Evolutionary conservation across 2,329 filamentous ascomycete genomes (phyloP).

Genomic region (Cladophialophora exuberans): DNA sequence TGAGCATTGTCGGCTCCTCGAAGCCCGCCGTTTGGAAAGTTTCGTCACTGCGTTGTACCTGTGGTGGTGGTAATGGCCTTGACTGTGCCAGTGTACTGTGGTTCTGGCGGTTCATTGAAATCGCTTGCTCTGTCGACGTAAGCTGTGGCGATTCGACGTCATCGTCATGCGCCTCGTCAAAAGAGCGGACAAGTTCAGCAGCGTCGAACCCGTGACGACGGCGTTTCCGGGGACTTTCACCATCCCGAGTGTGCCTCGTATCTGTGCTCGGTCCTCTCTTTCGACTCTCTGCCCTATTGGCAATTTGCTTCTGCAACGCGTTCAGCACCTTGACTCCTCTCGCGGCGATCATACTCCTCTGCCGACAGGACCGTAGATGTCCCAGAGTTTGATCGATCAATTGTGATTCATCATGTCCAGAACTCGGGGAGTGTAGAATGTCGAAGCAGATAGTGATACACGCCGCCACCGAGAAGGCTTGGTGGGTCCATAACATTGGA

Average conservation of each 20-base stretch:
- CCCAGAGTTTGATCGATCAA: conserved; percentile 20
- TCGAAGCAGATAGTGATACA: conserved; percentile 44
- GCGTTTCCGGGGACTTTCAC: conserved; percentile 14
- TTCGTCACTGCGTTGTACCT: not conserved
- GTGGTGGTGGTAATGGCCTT: too few species aligned
- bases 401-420: conserved; percentile 7
- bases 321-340: conserved; percentile 26
- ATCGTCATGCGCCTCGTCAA: not conserved
- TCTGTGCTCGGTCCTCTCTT: conserved; percentile 1
- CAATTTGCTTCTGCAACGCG: conserved; percentile 24
- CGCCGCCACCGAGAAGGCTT: conserved; percentile 45
- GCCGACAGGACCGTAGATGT: conserved; percentile 9
- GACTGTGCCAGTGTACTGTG: too few species aligned
- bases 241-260: not conserved
- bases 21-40: not conserved
- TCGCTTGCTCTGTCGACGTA: too few species aligned
- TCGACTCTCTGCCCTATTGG: not conserved
- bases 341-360: conserved; percentile 28
- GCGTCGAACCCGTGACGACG: conserved; percentile 22
- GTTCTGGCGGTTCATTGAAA: too few species aligned
- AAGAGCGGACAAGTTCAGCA: conserved; percentile 17
- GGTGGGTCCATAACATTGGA: conserved; percentile 47
- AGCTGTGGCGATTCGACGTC: too few species aligned
- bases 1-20: conserved; percentile 10
- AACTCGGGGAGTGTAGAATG: conserved; percentile 39